Evolutionary conservation across 495 filamentous ascomycete species (phyloP).

Genomic region (Penicillium steckii): DNA sequence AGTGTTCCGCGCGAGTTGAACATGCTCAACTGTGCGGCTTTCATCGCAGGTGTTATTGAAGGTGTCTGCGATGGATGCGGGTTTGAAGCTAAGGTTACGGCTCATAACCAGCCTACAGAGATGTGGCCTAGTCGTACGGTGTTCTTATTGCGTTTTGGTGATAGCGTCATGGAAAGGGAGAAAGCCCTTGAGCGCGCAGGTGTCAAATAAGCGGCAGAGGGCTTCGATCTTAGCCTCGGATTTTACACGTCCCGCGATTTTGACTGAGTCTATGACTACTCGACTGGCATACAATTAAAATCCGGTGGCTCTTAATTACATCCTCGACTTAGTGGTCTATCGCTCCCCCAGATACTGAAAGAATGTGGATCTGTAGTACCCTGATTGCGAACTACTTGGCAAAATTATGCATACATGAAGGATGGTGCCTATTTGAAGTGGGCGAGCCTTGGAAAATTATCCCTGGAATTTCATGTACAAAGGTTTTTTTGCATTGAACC

Average conservation of each 20-base stretch:
- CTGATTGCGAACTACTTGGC: background rate
- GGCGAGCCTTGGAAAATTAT: background rate
- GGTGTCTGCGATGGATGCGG: conserved; percentile 90
- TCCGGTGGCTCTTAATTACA: no score
- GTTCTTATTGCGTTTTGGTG: conserved; percentile 87
- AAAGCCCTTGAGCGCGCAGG: conserved; percentile 56
- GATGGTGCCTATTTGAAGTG: background rate
- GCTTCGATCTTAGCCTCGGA: no score
- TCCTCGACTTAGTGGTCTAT: no score
- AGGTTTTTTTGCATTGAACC: background rate
- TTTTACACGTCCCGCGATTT: no score
- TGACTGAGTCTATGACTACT: no score
- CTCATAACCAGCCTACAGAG: conserved; percentile 79
- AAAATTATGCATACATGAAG: background rate
- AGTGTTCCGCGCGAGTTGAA: conserved; percentile 92
- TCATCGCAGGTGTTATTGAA: conserved; percentile 92
- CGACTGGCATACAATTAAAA: no score
- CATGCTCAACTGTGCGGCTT: conserved; percentile 94
- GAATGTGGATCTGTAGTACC: background rate
- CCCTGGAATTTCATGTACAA: conserved; percentile 11
- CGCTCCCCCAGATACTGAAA: no score
- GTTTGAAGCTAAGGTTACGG: conserved; percentile 85
- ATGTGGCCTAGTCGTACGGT: conserved; percentile 96
- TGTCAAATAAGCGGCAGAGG: conserved; percentile 35
- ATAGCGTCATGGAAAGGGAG: conserved; percentile 89